Evolutionary conservation across 1,139 yeast species (phyloP), one percentile per base, ranked within the genome.

Genomic region (Candida gigantensis): DNA sequence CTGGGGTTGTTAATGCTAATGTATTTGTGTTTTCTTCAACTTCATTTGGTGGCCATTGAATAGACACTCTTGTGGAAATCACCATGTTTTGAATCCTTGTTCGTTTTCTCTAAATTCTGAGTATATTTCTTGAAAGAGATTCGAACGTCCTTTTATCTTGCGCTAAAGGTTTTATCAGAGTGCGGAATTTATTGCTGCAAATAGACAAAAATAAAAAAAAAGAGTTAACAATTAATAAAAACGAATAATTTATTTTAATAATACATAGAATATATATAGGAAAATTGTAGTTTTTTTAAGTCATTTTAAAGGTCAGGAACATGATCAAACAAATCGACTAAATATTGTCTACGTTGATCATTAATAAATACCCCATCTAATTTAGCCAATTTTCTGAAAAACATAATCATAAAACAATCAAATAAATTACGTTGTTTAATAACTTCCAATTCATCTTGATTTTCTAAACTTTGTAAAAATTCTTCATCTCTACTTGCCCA

Each of bases 11-110:
- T n/a, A 76, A 46, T 3, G 78, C 84, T 49, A 78, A 49, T 0
- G 85, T 79, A 36, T 59, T 55, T 9, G 85, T 72, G 30, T 58
- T 56, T 44, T 80, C 85, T 4, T 50, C 50, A 1, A 74, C 59
- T 4, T 47, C 57, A 3, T 55, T 60, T 0, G 77, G 72, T 14
- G 65, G 68, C 83, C 84, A 78, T 56, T 74, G 78, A 23, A 78
- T 64, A 3, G 76, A 68, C 9, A 74, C 53, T 49, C 81, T 56
- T 5, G 72, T 65, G 2, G 78, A 68, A 17, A 74, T 47, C 28
- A 61, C 57, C 62, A 57, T 60, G 10, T 4, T 28, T 24, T 13
- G 14, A 7, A 23, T 25, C 18, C 9, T 20, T 17, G 17, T 13
- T 15, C 14, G 7, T 11, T n/a, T 28, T 8, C 10, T 11, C 7